phyloP scores from a whole-genome alignment of 2,329 filamentous ascomycete genomes.

The Exophiala spinifera region DNA sequence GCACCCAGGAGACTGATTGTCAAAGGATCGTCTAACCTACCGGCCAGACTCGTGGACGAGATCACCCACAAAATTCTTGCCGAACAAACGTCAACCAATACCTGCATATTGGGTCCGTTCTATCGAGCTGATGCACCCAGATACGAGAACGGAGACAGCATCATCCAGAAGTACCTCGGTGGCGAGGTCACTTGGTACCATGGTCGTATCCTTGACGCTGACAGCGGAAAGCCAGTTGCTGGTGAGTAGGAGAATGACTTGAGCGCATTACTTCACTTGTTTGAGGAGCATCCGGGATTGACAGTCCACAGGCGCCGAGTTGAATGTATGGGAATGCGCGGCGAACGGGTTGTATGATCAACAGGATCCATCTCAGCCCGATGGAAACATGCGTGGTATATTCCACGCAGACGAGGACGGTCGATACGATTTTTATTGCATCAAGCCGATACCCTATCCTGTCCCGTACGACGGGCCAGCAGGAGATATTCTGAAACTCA shows the following conservation, averaged over 20 bases:
- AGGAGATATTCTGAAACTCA: slow-evolving; percentile 54
- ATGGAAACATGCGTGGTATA: slow-evolving; percentile 70
- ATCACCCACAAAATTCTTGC: slow-evolving; percentile 50
- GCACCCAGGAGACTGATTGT: too few species aligned
- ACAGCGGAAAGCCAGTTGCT: slow-evolving; percentile 64
- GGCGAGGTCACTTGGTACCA: slow-evolving; percentile 52
- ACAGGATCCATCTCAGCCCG: slow-evolving; percentile 66
- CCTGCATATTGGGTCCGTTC: too few species aligned
- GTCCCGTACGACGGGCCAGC: slow-evolving; percentile 57
- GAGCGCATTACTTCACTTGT: too few species aligned
- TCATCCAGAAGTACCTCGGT: too few species aligned
- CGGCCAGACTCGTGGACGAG: slow-evolving; percentile 57
- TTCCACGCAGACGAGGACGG: slow-evolving; percentile 66
- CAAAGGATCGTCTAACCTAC: too few species aligned
- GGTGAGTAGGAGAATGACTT: slow-evolving; percentile 60
- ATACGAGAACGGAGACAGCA: too few species aligned
- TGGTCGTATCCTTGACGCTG: slow-evolving; percentile 56
- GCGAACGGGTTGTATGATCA: slow-evolving; percentile 70
- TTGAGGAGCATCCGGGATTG: too few species aligned
- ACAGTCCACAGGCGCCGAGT: too few species aligned
- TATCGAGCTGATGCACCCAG: too few species aligned
- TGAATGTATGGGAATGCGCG: slow-evolving; percentile 76
- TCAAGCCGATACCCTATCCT: slow-evolving; percentile 58
- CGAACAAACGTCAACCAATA: too few species aligned
- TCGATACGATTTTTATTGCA: slow-evolving; percentile 59